Base-by-base conservation (phyloP, 176 grass and related monocot genomes). In the Oropetium thomaeum region DNA sequence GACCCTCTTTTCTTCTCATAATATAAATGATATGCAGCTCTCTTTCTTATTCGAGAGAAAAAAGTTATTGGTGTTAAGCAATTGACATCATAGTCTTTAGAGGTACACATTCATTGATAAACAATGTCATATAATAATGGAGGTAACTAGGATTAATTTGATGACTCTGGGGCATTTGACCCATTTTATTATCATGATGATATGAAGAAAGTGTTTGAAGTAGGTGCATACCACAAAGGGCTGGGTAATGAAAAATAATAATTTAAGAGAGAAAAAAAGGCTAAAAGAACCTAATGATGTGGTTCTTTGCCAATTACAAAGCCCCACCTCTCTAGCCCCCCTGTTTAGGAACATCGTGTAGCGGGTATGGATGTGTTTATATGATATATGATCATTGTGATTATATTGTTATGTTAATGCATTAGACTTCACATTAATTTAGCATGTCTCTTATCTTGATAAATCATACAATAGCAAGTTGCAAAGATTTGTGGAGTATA, bases 161-260 rank as follows among this genome's bases (percentile, higher is more conserved):
- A n/a, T n/a, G n/a, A n/a, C n/a, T n/a, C n/a, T n/a, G n/a, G n/a
- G n/a, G n/a, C n/a, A n/a, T n/a, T n/a, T n/a, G n/a, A n/a, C n/a
- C n/a, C n/a, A 28, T 71, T 85, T 47, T 32, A 10, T 57, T 76
- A 57, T 45, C 44, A 62, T 37, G 27, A 54, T 70, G 64, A 8
- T 43, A 35, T 1, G 10, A 66, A 30, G 8, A 45, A 62, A 47
- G 48, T 47, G 33, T 57, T 60, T 76, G 11, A 58, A 77, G 37
- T 79, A 51, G 23, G 33, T 76, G 5, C 9, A 42, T 71, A 55
- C 39, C 16, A 30, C 15, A 28, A 77, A 58, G n/a, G 47, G 57
- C 64, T 49, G 10, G 41, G 25, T 64, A 40, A 26, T 49, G 12
- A 37, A 40, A 54, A 39, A n/a, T 15, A 28, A 70, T 81, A 20